Evolutionary conservation across 108 stramenopile species (phyloP).

Genomic region (Pseudonitzschia delicatissima): DNA sequence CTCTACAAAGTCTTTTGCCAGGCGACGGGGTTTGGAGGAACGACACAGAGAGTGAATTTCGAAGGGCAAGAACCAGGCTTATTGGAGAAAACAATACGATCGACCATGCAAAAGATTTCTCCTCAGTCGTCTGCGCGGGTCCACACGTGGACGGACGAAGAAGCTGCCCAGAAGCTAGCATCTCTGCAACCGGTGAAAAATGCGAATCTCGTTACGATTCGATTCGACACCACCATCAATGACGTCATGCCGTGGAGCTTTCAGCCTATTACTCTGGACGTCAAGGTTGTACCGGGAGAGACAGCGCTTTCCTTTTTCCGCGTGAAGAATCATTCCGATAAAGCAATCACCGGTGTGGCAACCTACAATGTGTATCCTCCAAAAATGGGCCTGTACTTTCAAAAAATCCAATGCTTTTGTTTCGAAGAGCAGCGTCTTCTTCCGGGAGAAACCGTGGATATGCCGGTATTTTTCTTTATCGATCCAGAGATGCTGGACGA

Average conservation of each 20-base stretch:
- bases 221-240: slow-evolving; percentile 92
- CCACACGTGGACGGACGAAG: slow-evolving; percentile 87
- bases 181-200: slow-evolving; percentile 81
- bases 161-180: slow-evolving; percentile 78
- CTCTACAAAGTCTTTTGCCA: slow-evolving; percentile 99
- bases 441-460: slow-evolving; percentile 97
- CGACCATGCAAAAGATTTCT: slow-evolving; percentile 14
- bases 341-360: slow-evolving; percentile 98
- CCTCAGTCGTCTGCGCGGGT: slow-evolving; percentile 40
- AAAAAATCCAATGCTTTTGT: slow-evolving; percentile 99
- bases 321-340: slow-evolving; percentile 88
- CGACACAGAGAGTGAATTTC: slow-evolving; percentile 86
- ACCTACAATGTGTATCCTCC: slow-evolving; percentile 99
- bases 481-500: slow-evolving; percentile 97
- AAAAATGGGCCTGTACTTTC: slow-evolving; percentile 96
- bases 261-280: slow-evolving; percentile 86
- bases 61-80: slow-evolving; percentile 23
- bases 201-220: slow-evolving; percentile 88
- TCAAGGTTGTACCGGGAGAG: slow-evolving; percentile 97
- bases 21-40: slow-evolving; percentile 98
- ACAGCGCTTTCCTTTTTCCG: slow-evolving; percentile 97
- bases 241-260: slow-evolving; percentile 96
- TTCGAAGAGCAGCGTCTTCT: slow-evolving; percentile 98
- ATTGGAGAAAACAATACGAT: slow-evolving; percentile 24
- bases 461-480: slow-evolving; percentile 99